A percentile compares a stretch with the other conserved stretches of the same genome.
These are phyloP conservation scores for Pestalotiopsis sp. DNA, from an alignment of 2,329 filamentous ascomycete genomes.

Conservation along the genomic window DNA sequence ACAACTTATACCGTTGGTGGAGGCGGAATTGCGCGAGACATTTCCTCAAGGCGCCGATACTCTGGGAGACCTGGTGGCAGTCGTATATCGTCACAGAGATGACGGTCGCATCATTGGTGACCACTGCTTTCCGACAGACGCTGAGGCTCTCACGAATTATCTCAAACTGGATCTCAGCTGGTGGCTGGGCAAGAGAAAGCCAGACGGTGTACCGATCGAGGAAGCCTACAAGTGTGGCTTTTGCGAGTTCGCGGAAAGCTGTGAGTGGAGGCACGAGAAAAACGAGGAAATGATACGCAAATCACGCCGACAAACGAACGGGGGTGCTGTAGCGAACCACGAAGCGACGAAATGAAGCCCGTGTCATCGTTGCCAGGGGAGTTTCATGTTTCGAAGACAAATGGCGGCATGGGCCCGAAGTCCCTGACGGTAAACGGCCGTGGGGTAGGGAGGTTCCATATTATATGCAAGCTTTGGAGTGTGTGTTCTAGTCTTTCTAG, in stretches of 20 bases:
- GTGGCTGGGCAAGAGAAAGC: constrained; percentile 79
- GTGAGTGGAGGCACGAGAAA: constrained; percentile 75
- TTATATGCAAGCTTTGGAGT: not conserved
- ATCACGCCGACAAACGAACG: constrained; percentile 1
- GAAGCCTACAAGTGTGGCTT: constrained; percentile 87
- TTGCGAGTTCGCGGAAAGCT: constrained; percentile 82
- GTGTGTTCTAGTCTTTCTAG: not conserved
- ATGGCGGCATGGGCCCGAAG: not conserved
- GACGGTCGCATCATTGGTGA: constrained; percentile 58
- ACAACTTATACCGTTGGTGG: constrained; percentile 49
- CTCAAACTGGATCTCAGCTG: constrained; percentile 74
- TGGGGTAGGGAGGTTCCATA: not conserved
- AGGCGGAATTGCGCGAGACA: constrained; percentile 51
- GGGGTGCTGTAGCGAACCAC: not conserved
- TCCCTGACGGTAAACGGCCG: not conserved
- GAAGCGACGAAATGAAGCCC: not conserved
- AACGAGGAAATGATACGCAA: constrained; percentile 54
- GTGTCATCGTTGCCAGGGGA: constrained; percentile 2
- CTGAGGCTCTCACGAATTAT: constrained; percentile 65
- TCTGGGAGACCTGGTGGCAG: constrained; percentile 53
- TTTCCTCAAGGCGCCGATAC: constrained; percentile 53
- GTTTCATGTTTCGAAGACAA: constrained; percentile 1
- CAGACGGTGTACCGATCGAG: constrained; percentile 77
- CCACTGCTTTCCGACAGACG: constrained; percentile 69
- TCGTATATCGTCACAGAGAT: constrained; percentile 56